Evolutionary conservation across 2,329 filamentous ascomycete species (phyloP).

Genomic region (Calonectria montana): DNA sequence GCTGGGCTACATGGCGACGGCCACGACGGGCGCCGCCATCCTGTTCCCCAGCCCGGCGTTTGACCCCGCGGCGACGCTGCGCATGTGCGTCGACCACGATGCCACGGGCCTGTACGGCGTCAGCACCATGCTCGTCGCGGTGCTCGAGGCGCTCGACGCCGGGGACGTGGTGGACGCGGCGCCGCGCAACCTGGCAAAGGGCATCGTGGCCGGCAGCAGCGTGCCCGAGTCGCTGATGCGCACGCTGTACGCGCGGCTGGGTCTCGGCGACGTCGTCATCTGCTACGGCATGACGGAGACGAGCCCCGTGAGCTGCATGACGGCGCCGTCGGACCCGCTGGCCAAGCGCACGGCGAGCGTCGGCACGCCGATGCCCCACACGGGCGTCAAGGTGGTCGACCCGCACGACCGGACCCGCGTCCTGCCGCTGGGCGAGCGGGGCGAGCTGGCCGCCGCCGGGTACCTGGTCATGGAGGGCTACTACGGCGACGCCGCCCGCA

Average conservation of each 20-base stretch:
- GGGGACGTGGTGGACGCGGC: constrained; percentile 40
- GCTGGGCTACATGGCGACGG: constrained; percentile 95
- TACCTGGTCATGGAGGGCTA: constrained; percentile 95
- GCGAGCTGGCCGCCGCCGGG: constrained; percentile 85
- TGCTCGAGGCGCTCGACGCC: constrained; percentile 78
- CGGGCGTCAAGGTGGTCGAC: constrained; percentile 79
- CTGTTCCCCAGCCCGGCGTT: constrained; percentile 91
- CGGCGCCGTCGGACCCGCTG: constrained; percentile 78
- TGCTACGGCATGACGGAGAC: constrained; percentile 99
- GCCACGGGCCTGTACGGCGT: constrained; percentile 85
- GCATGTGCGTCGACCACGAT: constrained; percentile 62
- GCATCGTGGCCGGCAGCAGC: constrained; percentile 89
- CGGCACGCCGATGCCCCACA: constrained; percentile 86
- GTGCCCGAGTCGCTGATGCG: constrained; percentile 87
- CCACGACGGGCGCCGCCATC: constrained; percentile 81
- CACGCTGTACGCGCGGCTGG: constrained; percentile 77
- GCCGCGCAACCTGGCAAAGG: constrained; percentile 73
- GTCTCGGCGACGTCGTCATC: constrained; percentile 85
- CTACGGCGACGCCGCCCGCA: constrained; percentile 78
- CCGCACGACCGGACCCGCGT: constrained; percentile 68
- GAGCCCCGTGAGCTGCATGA: constrained; percentile 83
- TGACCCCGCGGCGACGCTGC: constrained; percentile 78
- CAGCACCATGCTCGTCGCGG: constrained; percentile 92
- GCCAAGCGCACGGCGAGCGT: constrained; percentile 80
- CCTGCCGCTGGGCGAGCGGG: constrained; percentile 73